phyloP scores from a whole-genome alignment of 148 eudicot genomes.

The Suaeda aralocaspica region DNA sequence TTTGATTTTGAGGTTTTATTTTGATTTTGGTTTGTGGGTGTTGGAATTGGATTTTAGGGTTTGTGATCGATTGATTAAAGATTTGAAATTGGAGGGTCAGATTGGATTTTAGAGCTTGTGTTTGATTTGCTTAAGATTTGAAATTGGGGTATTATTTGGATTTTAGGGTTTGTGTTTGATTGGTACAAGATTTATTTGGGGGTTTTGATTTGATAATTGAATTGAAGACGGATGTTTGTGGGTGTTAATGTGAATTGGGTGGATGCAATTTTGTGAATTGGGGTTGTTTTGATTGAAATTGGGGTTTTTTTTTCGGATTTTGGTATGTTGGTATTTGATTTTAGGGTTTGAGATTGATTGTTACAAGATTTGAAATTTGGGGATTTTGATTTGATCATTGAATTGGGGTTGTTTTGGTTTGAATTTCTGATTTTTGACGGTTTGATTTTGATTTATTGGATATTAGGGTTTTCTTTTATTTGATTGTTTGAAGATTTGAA shows the following conservation, averaged over 20 bases:
- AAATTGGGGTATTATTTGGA: too few relatives aligned
- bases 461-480: background rate
- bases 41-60: slow-evolving; percentile 2
- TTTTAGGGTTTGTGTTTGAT: too few relatives aligned
- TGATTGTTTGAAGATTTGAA: background rate
- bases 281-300: too few relatives aligned
- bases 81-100: background rate
- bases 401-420: background rate
- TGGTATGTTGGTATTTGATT: slow-evolving; percentile 5
- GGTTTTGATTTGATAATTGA: too few relatives aligned
- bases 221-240: too few relatives aligned
- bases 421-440: too few relatives aligned
- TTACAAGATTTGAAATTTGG: background rate
- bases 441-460: background rate
- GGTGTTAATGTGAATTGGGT: too few relatives aligned
- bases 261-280: too few relatives aligned
- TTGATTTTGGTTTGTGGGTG: background rate
- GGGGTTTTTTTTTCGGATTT: slow-evolving; percentile 1
- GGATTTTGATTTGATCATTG: background rate
- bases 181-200: too few relatives aligned
- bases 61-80: background rate
- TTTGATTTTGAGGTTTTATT: too few relatives aligned
- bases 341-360: background rate
- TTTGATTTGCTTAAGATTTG: too few relatives aligned
- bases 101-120: too few relatives aligned